Base-by-base conservation (phyloP, 2,329 filamentous ascomycete genomes). In the Calonectria pseudoturangicola region DNA sequence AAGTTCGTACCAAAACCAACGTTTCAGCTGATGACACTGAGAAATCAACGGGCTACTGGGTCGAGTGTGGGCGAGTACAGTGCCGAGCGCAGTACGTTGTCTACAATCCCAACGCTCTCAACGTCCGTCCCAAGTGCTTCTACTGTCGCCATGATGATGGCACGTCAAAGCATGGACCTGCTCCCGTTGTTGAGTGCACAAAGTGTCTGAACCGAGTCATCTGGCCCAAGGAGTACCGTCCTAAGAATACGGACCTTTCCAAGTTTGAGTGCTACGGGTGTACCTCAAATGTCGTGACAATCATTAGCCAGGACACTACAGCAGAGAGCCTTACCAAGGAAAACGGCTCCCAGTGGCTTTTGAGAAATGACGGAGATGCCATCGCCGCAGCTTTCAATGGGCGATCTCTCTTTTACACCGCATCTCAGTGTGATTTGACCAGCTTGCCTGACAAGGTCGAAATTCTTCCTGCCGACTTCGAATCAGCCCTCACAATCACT, bases 41-140 rank as follows among this genome's bases (percentile, higher is more conserved):
- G 48, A 66, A 71, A 10, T 85, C 84, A 0, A 74, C 76, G 4
- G 82, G 80, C 0, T 81, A 82, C 18, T 89, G 88, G 88, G 86
- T 88, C 0, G 88, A 89, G 76, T 90, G 88, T 75, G 79, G 73
- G 45, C 79, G 83, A n/a, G 69, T 60, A 1, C 77, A 78, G 10
- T 89, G 88, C 77, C 83, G 87, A 13, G 86, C 84, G 1, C 87
- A 89, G 76, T 90, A 89, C 74, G 84, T 89, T 33, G 85, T 89
- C 5, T 89, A 89, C 76, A 83, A 86, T 50, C 76, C 82, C 2
- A 78, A 83, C 3, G 74, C 75, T 1, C 81, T 89, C n/a, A 83
- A 81, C 0, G 85, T 87, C 1, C 85, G 84, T 1, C 76, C 88
- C 36, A 89, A 89, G 77, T 89, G 88, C 77, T 81, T 85, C 77